Conservation (phyloP, 805 yeast species). For the Yarrowia yakushimensis region DNA sequence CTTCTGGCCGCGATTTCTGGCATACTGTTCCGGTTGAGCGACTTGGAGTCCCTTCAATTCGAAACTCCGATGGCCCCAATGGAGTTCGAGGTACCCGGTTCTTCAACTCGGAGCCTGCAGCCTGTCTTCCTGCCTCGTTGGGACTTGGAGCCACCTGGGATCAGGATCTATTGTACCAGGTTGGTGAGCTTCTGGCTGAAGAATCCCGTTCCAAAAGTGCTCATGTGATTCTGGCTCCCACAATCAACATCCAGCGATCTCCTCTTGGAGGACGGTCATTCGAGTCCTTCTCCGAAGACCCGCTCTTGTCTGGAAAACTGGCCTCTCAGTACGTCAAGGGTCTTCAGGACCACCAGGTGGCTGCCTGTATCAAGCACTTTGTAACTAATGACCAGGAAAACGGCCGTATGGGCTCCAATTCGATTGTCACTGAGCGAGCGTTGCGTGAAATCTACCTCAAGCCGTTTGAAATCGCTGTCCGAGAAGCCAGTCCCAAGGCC, state of each 20-base stretch:
- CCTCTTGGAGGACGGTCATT: conserved; percentile 63
- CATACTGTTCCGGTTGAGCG: background rate
- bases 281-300: conserved; percentile 63
- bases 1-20: background rate
- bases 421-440: conserved; percentile 56
- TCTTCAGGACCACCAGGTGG: conserved; percentile 49
- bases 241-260: conserved; percentile 53
- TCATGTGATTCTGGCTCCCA: conserved; percentile 49
- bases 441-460: conserved; percentile 60
- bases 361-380: conserved; percentile 60
- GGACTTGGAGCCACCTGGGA: conserved; percentile 7
- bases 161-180: background rate
- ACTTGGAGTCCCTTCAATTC: background rate
- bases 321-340: conserved; percentile 54
- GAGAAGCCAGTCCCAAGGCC: conserved; percentile 50
- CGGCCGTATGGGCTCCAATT: conserved; percentile 48
- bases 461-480: conserved; percentile 60
- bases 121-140: background rate
- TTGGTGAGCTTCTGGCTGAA: conserved; percentile 43
- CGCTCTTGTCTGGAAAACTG: conserved; percentile 46
- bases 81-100: conserved; percentile 1
- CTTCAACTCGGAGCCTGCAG: conserved; percentile 2
- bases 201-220: conserved; percentile 56
- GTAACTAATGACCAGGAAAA: conserved; percentile 63
- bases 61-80: conserved; percentile 1